These are phyloP conservation scores for Zopfochytrium polystomum DNA, from an alignment of 371 early-diverging fungal genomes.

Conservation along the genomic window DNA sequence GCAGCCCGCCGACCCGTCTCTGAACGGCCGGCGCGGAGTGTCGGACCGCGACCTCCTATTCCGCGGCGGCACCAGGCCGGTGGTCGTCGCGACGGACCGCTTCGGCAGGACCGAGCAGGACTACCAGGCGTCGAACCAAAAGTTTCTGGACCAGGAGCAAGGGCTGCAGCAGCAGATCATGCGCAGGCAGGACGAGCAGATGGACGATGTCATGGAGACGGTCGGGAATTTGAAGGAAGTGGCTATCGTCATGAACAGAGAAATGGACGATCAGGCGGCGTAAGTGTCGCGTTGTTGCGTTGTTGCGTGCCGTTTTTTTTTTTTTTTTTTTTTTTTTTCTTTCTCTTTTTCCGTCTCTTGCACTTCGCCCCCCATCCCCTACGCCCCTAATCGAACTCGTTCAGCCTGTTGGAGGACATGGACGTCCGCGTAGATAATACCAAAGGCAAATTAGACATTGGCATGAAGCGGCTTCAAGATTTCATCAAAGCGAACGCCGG, in stretches of 20 bases:
- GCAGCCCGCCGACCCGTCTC: not conserved
- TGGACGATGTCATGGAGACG: conserved; percentile 57
- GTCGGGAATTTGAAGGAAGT: conserved; percentile 61
- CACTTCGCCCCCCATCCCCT: not conserved
- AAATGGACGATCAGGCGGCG: conserved; percentile 62
- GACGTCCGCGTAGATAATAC: conserved; percentile 54
- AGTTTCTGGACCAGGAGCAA: conserved; percentile 43
- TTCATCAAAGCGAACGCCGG: conserved; percentile 52
- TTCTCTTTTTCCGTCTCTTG: conserved; percentile 10
- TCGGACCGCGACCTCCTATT: conserved; percentile 7
- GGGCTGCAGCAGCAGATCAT: conserved; percentile 49
- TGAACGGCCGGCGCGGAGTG: not conserved
- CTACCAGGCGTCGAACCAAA: conserved; percentile 30
- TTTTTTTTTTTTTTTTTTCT: conserved; percentile 11
- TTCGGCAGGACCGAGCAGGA: conserved; percentile 29
- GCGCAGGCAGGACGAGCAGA: conserved; percentile 59
- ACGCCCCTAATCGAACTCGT: not conserved
- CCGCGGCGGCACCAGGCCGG: not conserved
- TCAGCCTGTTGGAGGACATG: conserved; percentile 52
- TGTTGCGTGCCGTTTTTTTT: conserved; percentile 29
- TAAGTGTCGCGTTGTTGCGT: conserved; percentile 10
- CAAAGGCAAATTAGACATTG: conserved; percentile 46
- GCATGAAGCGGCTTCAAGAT: conserved; percentile 47
- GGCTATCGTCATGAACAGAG: conserved; percentile 60
- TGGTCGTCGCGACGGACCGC: conserved; percentile 8